phyloP scores from a whole-genome alignment of 2,329 filamentous ascomycete species.

The Cercospora canescens region DNA sequence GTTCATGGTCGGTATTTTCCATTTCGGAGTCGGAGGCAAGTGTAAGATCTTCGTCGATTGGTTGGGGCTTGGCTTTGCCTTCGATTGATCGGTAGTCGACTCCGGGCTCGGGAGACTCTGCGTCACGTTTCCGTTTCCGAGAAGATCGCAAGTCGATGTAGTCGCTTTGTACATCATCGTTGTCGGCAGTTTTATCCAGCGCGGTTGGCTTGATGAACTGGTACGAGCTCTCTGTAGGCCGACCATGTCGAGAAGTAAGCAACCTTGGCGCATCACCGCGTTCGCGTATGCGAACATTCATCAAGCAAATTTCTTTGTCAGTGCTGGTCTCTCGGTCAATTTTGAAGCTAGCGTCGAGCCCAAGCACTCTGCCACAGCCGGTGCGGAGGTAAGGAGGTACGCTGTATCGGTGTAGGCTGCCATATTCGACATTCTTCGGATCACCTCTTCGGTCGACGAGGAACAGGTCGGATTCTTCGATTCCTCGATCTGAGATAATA shows the following conservation, averaged over 20 bases:
- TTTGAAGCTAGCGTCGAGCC: constrained; percentile 58
- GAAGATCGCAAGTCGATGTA: constrained; percentile 21
- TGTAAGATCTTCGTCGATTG: constrained; percentile 40
- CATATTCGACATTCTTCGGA: constrained; percentile 71
- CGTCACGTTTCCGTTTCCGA: constrained; percentile 23
- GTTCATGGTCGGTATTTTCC: constrained; percentile 11
- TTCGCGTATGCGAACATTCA: not conserved
- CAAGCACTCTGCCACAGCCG: constrained; percentile 71
- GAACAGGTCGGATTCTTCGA: constrained; percentile 47
- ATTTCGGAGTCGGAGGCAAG: constrained; percentile 33
- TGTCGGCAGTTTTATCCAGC: not conserved
- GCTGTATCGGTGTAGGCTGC: constrained; percentile 68
- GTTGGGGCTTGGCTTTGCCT: constrained; percentile 30
- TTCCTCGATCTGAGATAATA: not conserved
- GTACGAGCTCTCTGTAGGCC: constrained; percentile 4
- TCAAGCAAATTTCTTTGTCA: constrained; percentile 38
- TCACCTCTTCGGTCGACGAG: constrained; percentile 76
- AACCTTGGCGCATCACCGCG: constrained; percentile 7
- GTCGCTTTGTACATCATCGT: constrained; percentile 13
- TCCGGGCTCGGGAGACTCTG: constrained; percentile 15
- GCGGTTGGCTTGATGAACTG: constrained; percentile 9
- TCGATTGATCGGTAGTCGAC: constrained; percentile 44
- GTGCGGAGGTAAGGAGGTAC: constrained; percentile 70
- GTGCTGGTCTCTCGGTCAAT: constrained; percentile 67
- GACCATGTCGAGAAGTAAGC: constrained; percentile 19